Conservation (phyloP, 176 grass and related monocot species). For the Carex kokanica region DNA sequence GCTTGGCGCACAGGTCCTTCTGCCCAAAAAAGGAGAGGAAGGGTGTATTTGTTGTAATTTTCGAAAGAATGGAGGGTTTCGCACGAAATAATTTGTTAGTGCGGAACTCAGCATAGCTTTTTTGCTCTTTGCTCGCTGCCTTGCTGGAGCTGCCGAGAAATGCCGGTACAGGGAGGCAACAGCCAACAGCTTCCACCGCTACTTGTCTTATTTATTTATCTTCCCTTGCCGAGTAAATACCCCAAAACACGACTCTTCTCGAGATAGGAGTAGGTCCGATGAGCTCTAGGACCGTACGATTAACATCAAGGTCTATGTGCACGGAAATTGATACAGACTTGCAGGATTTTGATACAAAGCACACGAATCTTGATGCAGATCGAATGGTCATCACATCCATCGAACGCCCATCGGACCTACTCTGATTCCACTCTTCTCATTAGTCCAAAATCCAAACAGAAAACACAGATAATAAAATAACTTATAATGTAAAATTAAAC, state of each 20-base stretch:
- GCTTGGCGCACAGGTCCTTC: slow-evolving; percentile 36
- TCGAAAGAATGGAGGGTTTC: slow-evolving; percentile 12
- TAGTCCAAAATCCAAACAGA: background rate
- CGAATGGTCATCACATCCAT: too few species aligned
- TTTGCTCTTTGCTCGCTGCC: slow-evolving; percentile 15
- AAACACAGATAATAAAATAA: background rate
- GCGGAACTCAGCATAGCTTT: slow-evolving; percentile 33
- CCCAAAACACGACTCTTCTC: too few species aligned
- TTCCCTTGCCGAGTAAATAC: background rate
- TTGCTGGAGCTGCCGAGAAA: slow-evolving; percentile 1
- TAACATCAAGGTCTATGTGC: too few species aligned
- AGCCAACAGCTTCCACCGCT: background rate
- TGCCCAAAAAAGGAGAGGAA: slow-evolving; percentile 36
- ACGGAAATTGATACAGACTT: too few species aligned
- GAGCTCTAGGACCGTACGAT: too few species aligned
- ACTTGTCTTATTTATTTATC: background rate
- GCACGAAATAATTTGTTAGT: slow-evolving; percentile 28
- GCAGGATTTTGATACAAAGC: too few species aligned
- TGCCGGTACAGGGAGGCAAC: background rate
- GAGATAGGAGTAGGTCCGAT: too few species aligned
- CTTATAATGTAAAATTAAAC: too few species aligned
- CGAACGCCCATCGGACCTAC: too few species aligned
- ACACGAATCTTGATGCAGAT: too few species aligned
- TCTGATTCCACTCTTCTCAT: too few species aligned
- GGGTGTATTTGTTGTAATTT: background rate